A percentile compares a stretch with the other conserved stretches of the same genome.
Conservation (phyloP, 179 eudicot species). For the Silene noctiflora region DNA sequence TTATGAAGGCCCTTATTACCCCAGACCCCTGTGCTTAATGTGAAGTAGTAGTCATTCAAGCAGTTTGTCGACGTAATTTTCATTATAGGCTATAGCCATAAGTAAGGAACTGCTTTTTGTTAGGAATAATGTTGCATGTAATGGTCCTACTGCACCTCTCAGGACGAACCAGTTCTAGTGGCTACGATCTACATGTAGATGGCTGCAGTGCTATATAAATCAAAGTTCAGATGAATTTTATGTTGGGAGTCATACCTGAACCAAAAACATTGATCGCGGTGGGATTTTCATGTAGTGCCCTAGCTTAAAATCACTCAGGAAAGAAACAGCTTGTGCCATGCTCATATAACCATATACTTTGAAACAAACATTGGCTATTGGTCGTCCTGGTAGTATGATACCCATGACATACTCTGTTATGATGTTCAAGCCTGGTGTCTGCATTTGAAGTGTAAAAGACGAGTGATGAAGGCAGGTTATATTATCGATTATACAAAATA, state of each 20-base stretch:
- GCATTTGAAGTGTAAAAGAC: constrained; percentile 24
- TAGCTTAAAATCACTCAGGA: constrained; percentile 86
- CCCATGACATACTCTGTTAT: constrained; percentile 93
- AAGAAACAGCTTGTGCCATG: constrained; percentile 88
- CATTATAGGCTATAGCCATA: too few relatives aligned
- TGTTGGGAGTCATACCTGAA: constrained; percentile 55
- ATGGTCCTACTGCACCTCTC: too few relatives aligned
- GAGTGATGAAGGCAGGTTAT: neutral
- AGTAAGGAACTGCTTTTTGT: too few relatives aligned
- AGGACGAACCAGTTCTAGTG: too few relatives aligned
- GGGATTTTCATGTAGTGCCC: constrained; percentile 99
- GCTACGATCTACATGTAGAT: neutral
- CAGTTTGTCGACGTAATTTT: too few relatives aligned
- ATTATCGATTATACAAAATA: neutral
- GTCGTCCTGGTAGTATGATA: constrained; percentile 74
- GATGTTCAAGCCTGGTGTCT: constrained; percentile 91
- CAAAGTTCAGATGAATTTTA: neutral
- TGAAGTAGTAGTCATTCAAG: too few relatives aligned
- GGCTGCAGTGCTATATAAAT: neutral
- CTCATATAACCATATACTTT: constrained; percentile 90
- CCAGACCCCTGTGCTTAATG: too few relatives aligned
- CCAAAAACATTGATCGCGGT: constrained; percentile 93
- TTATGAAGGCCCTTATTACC: too few relatives aligned
- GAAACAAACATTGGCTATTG: constrained; percentile 92
- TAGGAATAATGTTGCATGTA: too few relatives aligned